Base-by-base conservation (phyloP, 2,329 filamentous ascomycete genomes). In the Teratosphaeria viscida region DNA sequence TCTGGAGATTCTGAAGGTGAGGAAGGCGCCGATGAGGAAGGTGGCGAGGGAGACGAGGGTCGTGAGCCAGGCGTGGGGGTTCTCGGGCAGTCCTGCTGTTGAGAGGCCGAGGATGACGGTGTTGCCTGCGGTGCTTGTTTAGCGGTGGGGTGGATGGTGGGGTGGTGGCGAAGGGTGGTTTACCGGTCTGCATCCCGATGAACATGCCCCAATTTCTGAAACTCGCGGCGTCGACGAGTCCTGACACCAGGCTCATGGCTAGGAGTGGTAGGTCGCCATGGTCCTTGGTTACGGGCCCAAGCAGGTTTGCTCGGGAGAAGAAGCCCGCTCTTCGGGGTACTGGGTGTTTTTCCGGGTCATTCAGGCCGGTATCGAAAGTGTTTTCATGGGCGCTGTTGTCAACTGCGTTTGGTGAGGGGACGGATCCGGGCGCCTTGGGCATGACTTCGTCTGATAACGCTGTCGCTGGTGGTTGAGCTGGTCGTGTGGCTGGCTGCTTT, bases 41-140 rank as follows among this genome's bases (percentile, higher is more conserved):
- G 77, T 75, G 59, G 67, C 70, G 63, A 84, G 81, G 57, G 82
- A 84, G 61, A 77, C 72, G 23, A 81, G 73, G 2, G 80, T 80
- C 60, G 77, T 80, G 57, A 80, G 72, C 81, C 79, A 83, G 58
- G 79, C 81, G 58, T 75, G 75, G 3, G 80, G 80, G 60, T 81
- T 72, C 16, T 74, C 74, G 23, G 75, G 82, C 54, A 83, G 80
- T 34, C 72, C 71, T 2, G 82, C 78, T 12, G 81, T 79, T 59
- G 82, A 82, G 26, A 86, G 79, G 19, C 81, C 82, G 47, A 86
- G 76, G 72, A 85, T 85, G 65, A 86, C 80, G 10, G 83, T 85
- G 71, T 86, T 86, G 47, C 83, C 82, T 75, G 73, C 14, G 10
- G 6, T 16, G 5, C 37, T n/a, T 57, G 32, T 23, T 52, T 19